Base-by-base conservation (phyloP, 371 early-diverging fungal genomes). In the Umbelopsis sp. region DNA sequence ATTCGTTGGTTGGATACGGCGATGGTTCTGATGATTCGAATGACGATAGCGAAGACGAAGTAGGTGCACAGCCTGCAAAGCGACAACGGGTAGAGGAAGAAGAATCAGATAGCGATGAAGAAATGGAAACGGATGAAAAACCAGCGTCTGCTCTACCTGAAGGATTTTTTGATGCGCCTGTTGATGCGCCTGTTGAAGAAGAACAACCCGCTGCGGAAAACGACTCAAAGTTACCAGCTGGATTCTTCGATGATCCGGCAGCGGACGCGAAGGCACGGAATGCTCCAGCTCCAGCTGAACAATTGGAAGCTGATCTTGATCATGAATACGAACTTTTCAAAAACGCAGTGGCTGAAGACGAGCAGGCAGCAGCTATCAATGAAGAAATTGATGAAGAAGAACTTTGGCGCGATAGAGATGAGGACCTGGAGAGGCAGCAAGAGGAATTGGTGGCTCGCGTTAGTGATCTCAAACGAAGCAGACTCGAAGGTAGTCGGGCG, bases 201-300 rank as follows among this genome's bases (percentile, higher is more conserved):
- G 66, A 20, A 12, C 66, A 35, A 14, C 74, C 66, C 4, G 50
- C 63, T 11, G 69, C 48, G 22, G 57, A 50, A 12, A 38, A 32
- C 24, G 29, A 67, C 1, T 50, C 63, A 41, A 65, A 70, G 12
- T 44, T 81, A 12, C 84, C 82, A 35, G 63, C 72, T 25, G 84
- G 84, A 16, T 83, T 83, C 48, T 83, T 83, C 72, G 84, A 83
- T 63, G 73, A 80, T 67, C 76, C 81, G 38, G 78, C 79, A 63
- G 73, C 76, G 71, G 84, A 84, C 57, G 82, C 84, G n/a, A 72
- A 72, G 29, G 78, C 70, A 14, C 73, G 78, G 45, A 76, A 76
- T 16, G 50, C 52, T 14, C 63, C 72, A n/a, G 48, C 73, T 37
- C 76, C 78, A 20, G 69, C 63, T 24, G 80, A 76, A 51, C 71